Percentiles rank a stretch among this genome's conserved stretches.
Conservation (phyloP, 345 rosid species). For the Euphorbia pulcherrima region DNA sequence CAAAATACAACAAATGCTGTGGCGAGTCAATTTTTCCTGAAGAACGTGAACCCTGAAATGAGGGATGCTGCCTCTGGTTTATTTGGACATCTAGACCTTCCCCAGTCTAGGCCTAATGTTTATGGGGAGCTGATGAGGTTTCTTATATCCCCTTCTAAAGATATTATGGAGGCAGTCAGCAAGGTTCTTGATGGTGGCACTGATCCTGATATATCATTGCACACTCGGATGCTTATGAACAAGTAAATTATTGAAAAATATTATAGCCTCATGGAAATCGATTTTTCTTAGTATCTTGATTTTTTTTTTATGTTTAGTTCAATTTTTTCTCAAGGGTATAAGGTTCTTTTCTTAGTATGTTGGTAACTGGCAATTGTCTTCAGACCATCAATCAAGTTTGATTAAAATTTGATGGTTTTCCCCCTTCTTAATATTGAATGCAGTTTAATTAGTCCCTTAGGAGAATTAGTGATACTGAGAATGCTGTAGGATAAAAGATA, state of each 20-base stretch:
- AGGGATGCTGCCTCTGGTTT: conserved; percentile 62
- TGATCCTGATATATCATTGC: conserved; percentile 85
- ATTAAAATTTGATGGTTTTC: background rate
- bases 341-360: background rate
- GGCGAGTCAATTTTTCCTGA: conserved; percentile 87
- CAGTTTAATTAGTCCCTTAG: background rate
- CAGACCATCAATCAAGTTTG: background rate
- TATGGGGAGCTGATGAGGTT: conserved; percentile 88
- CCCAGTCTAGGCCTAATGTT: conserved; percentile 61
- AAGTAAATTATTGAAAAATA: conserved; percentile 30
- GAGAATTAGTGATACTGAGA: background rate
- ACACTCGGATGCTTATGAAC: conserved; percentile 86
- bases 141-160: conserved; percentile 74
- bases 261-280: background rate
- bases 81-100: conserved; percentile 61
- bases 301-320: background rate
- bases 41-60: conserved; percentile 80
- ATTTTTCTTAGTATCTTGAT: background rate
- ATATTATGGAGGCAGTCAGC: conserved; percentile 69
- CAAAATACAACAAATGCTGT: conserved; percentile 94
- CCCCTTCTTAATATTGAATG: background rate
- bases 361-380: background rate
- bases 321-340: background rate
- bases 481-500: background rate
- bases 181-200: conserved; percentile 58